Percentiles rank a stretch among this genome's conserved stretches.
These are phyloP conservation scores for Rehmannia glutinosa DNA, from an alignment of 257 asterid species.

Conservation along the genomic window DNA sequence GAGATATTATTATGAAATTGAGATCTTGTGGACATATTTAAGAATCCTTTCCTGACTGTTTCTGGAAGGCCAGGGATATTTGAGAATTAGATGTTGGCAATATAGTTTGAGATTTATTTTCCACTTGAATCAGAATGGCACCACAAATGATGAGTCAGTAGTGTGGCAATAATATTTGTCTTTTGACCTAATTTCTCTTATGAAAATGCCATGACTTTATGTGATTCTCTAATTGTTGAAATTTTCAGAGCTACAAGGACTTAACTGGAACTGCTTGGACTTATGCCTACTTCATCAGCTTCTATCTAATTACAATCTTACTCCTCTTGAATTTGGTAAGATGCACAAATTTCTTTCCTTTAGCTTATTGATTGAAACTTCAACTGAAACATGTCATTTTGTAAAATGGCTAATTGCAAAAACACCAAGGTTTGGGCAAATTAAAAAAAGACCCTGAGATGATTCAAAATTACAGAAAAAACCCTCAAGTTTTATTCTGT, in stretches of 20 bases:
- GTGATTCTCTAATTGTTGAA: slow-evolving; percentile 20
- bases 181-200: slow-evolving; percentile 14
- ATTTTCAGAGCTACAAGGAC: slow-evolving; percentile 81
- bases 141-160: background rate
- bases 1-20: background rate
- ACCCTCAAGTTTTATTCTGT: no score
- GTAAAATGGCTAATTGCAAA: no score
- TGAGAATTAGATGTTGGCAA: background rate
- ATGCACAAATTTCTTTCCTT: background rate
- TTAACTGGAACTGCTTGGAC: slow-evolving; percentile 83
- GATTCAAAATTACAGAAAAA: no score
- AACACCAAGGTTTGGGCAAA: no score
- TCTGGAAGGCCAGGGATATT: background rate
- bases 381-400: background rate
- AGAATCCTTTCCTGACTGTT: background rate
- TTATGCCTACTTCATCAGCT: slow-evolving; percentile 85
- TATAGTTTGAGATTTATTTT: background rate
- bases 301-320: slow-evolving; percentile 78
- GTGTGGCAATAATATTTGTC: background rate
- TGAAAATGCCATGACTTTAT: background rate
- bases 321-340: slow-evolving; percentile 91
- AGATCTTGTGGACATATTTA: background rate
- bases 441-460: no score
- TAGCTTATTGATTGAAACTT: background rate
- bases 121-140: background rate